These are phyloP conservation scores for Exsudoporus frostii DNA, from an alignment of 768 basidiomycete species.

Conservation along the genomic window DNA sequence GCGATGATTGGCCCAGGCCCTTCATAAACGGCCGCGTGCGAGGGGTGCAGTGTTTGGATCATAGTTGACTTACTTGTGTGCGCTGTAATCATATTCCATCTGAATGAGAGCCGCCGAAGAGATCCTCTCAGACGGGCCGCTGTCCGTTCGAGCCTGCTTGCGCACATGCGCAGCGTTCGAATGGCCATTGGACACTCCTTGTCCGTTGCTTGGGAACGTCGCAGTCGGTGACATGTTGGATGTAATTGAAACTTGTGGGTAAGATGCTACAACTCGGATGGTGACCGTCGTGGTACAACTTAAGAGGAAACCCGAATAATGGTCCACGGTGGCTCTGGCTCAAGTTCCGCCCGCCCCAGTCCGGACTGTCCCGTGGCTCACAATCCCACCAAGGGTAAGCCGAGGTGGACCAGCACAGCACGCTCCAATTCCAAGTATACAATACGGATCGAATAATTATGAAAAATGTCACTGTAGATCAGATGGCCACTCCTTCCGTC, in stretches of 20 bases:
- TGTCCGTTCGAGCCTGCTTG: conserved; percentile 16
- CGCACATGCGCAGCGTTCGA: conserved; percentile 2
- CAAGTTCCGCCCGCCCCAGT: conserved; percentile 21
- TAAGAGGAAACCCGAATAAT: background rate
- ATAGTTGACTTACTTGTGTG: conserved; percentile 74
- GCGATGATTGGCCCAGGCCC: conserved; percentile 20
- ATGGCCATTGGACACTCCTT: conserved; percentile 12
- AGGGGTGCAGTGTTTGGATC: conserved; percentile 4
- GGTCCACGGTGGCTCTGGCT: background rate
- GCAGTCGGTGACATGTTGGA: conserved; percentile 27
- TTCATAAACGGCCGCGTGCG: conserved; percentile 18
- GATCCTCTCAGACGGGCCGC: conserved; percentile 26
- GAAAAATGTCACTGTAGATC: conserved; percentile 49
- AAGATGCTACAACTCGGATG: background rate
- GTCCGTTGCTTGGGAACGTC: conserved; percentile 1
- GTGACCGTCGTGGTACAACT: conserved; percentile 4
- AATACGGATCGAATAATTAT: background rate
- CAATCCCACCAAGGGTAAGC: background rate
- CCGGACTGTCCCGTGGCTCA: background rate
- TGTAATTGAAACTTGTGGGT: background rate
- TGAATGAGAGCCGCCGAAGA: conserved; percentile 71
- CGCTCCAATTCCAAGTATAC: background rate
- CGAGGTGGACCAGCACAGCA: background rate
- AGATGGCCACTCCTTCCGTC: conserved; percentile 67
- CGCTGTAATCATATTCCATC: conserved; percentile 78